Conservation (phyloP, 2,329 filamentous ascomycete genomes). For the Magnaporthiopsis rhizophila region DNA sequence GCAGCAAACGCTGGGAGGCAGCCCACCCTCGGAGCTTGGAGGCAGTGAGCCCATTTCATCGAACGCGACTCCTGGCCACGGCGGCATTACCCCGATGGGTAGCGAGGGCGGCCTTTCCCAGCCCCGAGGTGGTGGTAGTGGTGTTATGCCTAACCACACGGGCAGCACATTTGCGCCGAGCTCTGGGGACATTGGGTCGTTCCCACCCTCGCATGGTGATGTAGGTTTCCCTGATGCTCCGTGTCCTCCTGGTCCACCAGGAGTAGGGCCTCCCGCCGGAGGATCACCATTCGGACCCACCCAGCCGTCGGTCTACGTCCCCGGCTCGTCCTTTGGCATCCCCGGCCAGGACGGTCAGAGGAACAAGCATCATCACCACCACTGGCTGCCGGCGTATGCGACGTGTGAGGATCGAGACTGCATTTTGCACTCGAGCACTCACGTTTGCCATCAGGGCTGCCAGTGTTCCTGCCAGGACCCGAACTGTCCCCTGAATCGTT, state of each 20-base stretch:
- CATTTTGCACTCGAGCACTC: background rate
- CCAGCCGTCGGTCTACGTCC: background rate
- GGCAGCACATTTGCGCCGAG: slow-evolving; percentile 1
- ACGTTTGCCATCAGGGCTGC: background rate
- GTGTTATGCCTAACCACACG: background rate
- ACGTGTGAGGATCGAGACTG: background rate
- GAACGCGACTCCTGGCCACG: background rate
- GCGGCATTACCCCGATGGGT: background rate
- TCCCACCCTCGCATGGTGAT: background rate
- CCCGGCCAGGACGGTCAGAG: background rate
- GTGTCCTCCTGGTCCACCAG: background rate
- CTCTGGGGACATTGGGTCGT: background rate
- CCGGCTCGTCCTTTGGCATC: background rate
- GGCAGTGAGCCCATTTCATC: background rate
- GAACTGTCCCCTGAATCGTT: background rate
- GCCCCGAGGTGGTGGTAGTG: background rate
- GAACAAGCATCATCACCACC: slow-evolving; percentile 1
- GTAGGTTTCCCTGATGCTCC: background rate
- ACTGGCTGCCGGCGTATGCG: background rate
- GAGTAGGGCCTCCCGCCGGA: background rate
- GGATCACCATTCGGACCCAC: background rate
- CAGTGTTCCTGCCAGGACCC: background rate
- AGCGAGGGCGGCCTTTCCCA: background rate
- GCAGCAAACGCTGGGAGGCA: background rate
- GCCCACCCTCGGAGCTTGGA: background rate